Evolutionary conservation across 768 basidiomycete genomes (phyloP).

Genomic region (Crassisporium funariophilum): DNA sequence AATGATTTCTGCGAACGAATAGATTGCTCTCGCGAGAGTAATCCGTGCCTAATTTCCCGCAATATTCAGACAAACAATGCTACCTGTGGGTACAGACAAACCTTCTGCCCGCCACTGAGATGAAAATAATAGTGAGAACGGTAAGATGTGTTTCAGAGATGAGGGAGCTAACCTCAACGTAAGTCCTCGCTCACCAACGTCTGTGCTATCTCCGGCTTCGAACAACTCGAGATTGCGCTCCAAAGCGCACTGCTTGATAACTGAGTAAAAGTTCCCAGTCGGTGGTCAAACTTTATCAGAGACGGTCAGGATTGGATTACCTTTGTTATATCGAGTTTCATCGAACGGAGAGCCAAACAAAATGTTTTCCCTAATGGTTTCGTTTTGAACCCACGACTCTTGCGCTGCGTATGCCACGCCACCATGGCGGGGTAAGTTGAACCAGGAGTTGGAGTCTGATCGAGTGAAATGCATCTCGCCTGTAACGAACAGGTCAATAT

Average conservation of each 20-base stretch:
- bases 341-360: constrained; percentile 74
- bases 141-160: background rate
- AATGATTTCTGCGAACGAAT: constrained; percentile 58
- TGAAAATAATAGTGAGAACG: background rate
- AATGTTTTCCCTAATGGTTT: constrained; percentile 77
- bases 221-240: too few species aligned
- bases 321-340: constrained; percentile 67
- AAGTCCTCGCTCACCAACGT: constrained; percentile 67
- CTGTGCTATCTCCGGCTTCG: constrained; percentile 62
- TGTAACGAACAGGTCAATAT: constrained; percentile 7
- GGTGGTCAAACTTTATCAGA: constrained; percentile 26
- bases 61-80: too few species aligned
- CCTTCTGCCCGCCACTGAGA: background rate
- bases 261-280: too few species aligned
- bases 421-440: constrained; percentile 58
- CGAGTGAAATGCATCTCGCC: constrained; percentile 63
- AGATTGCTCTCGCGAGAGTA: constrained; percentile 47
- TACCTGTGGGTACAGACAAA: too few species aligned
- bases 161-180: constrained; percentile 40
- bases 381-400: constrained; percentile 79
- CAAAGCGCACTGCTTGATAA: too few species aligned
- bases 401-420: constrained; percentile 79
- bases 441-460: constrained; percentile 53
- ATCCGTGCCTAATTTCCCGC: constrained; percentile 57
- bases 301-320: constrained; percentile 1